Conservation (phyloP, 2,329 filamentous ascomycete genomes). For the Monosporascus cannonballus region DNA sequence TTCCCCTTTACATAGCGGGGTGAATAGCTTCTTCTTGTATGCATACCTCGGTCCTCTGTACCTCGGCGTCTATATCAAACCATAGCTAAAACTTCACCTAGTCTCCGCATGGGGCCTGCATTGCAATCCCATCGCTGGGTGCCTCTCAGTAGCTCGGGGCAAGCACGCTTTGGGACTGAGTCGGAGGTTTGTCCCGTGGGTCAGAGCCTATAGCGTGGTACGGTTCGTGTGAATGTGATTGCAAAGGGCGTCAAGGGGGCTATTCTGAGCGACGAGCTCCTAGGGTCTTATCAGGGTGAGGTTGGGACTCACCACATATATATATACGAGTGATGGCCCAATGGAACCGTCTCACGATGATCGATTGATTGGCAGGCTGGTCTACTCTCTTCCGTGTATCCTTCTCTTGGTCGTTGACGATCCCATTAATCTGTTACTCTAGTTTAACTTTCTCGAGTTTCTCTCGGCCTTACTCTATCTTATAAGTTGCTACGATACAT, state of each 20-base stretch:
- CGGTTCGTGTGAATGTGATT: background rate
- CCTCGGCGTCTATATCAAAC: background rate
- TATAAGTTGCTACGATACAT: slow-evolving; percentile 22
- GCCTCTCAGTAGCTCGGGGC: background rate
- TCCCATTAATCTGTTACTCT: slow-evolving; percentile 24
- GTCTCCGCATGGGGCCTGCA: background rate
- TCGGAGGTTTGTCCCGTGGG: background rate
- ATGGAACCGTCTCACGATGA: background rate
- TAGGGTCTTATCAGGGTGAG: background rate
- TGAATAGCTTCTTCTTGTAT: too few species aligned
- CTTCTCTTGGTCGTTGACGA: slow-evolving; percentile 17
- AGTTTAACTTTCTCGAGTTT: slow-evolving; percentile 6
- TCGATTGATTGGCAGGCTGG: slow-evolving; percentile 12
- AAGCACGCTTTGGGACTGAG: background rate
- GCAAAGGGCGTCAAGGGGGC: background rate
- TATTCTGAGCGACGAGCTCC: background rate
- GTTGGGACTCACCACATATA: background rate
- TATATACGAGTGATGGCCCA: background rate
- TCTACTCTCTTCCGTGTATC: slow-evolving; percentile 15
- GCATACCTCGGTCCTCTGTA: too few species aligned
- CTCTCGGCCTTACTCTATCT: slow-evolving; percentile 19
- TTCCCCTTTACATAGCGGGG: too few species aligned
- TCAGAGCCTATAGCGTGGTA: background rate
- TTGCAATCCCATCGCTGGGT: too few species aligned
- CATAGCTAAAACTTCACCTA: background rate